Evolutionary conservation across 805 yeast genomes (phyloP), one percentile per base, ranked within the genome.

Genomic region (Candida michaelii): DNA sequence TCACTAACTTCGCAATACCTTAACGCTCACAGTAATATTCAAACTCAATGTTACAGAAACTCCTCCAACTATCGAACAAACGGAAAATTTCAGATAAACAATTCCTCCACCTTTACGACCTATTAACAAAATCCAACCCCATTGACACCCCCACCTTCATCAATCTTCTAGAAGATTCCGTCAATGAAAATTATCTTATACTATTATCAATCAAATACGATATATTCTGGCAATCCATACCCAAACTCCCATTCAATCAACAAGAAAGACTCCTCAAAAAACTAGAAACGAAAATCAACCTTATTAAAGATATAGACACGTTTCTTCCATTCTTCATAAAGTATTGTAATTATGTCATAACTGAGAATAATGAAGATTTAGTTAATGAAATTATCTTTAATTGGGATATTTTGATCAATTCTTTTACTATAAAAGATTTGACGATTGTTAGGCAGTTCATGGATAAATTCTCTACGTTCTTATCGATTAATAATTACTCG

Each of bases 91-190:
- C 63, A 8, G 45, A 51, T 27, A 56, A 53, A 39, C 52, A 53
- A 12, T 68, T 69, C 44, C 45, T 53, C 4, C 45, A 54, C 3
- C 51, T 69, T 13, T 58, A 53, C 43, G 49, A 52, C 31, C 69
- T 66, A 45, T 49, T 68, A 19, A 55, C 58, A 21, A 45, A 51
- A 12, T 45, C 44, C 14, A 42, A 44, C 2, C 43, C 55, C 3
- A 48, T 65, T 6, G 30, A 50, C 5, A 56, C 58, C 13, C 46
- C 52, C 15, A 64, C 66, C 32, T 62, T 54, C 24, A 49, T 58
- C n/a, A 45, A 46, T 16, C 46, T 67, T 3, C 47, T 66, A 11
- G 63, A 60, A 29, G 45, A 58, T 25, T 38, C 43, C 3, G 34
- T 34, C 12, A 46, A 46, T 36, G 49, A 46, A 25, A 40, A 42